phyloP scores from a whole-genome alignment of 169 alveolate genomes.

The Haemoproteus tartakovskyi region DNA sequence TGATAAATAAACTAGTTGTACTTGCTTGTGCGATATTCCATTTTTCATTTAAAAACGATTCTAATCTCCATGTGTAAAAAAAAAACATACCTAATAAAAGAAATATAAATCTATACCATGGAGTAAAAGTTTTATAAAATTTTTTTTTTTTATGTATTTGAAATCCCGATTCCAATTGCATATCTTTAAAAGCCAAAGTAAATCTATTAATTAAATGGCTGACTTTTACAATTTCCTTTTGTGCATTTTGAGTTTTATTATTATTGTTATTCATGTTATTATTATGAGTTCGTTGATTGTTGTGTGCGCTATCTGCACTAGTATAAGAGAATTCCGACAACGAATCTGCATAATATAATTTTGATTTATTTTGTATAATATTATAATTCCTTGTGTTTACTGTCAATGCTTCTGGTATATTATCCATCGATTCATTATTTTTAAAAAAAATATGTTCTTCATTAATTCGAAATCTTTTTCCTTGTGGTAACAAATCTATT shows the following conservation, averaged over 20 bases:
- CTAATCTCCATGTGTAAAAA: constrained; percentile 64
- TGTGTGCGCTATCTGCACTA: constrained; percentile 43
- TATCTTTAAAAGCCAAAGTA: constrained; percentile 76
- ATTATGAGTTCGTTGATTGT: constrained; percentile 1
- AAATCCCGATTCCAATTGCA: constrained; percentile 77
- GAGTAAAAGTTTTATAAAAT: constrained; percentile 69
- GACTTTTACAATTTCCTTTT: constrained; percentile 53
- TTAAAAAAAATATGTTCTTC: constrained; percentile 55
- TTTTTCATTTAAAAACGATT: constrained; percentile 11
- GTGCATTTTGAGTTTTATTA: constrained; percentile 32
- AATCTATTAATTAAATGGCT: constrained; percentile 68
- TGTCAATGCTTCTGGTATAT: constrained; percentile 63
- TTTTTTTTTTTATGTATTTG: constrained; percentile 69
- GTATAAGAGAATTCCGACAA: constrained; percentile 59
- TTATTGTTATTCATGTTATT: constrained; percentile 8
- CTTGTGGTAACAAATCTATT: constrained; percentile 62
- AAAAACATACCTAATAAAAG: constrained; percentile 66
- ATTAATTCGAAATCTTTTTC: constrained; percentile 57
- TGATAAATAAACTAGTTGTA: constrained; percentile 28
- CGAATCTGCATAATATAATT: constrained; percentile 31
- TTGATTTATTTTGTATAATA: constrained; percentile 55
- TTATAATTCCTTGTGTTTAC: constrained; percentile 55
- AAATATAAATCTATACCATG: constrained; percentile 75
- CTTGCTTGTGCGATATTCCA: constrained; percentile 36
- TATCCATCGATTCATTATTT: constrained; percentile 62